Conservation (phyloP, 257 asterid species). For the Leonotis leonurus region DNA sequence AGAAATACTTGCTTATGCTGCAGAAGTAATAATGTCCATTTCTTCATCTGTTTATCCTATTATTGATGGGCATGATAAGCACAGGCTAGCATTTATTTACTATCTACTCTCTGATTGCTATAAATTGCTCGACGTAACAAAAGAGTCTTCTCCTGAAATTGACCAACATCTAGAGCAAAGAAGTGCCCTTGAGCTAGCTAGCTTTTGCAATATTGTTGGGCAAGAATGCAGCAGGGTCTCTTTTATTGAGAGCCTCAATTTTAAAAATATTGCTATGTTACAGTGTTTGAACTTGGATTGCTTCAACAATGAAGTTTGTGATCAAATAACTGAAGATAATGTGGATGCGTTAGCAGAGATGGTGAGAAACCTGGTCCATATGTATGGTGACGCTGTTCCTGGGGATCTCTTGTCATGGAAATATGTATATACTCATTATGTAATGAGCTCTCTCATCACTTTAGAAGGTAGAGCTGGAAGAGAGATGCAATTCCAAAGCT, state of each 20-base stretch:
- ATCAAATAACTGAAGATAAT: slow-evolving; percentile 59
- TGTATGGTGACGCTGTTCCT: slow-evolving; percentile 44
- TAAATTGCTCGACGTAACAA: slow-evolving; percentile 37
- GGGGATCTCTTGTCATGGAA: slow-evolving; percentile 57
- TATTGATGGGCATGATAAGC: slow-evolving; percentile 79
- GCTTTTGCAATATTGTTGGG: slow-evolving; percentile 46
- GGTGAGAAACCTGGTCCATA: slow-evolving; percentile 64
- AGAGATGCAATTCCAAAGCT: slow-evolving; percentile 34
- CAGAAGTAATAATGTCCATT: slow-evolving; percentile 52
- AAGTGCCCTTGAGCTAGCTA: slow-evolving; percentile 34
- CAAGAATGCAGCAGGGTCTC: slow-evolving; percentile 77
- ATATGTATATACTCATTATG: slow-evolving; percentile 48
- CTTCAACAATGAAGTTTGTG: slow-evolving; percentile 61
- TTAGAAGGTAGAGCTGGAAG: slow-evolving; percentile 51
- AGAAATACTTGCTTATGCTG: slow-evolving; percentile 54
- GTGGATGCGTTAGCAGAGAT: slow-evolving; percentile 73
- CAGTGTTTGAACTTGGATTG: slow-evolving; percentile 58
- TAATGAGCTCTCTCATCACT: slow-evolving; percentile 46
- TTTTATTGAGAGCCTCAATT: slow-evolving; percentile 54
- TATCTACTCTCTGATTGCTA: slow-evolving; percentile 78
- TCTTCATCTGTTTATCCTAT: slow-evolving; percentile 54
- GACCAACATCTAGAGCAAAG: slow-evolving; percentile 23
- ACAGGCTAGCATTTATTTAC: slow-evolving; percentile 71
- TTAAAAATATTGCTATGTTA: slow-evolving; percentile 74
- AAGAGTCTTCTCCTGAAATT: slow-evolving; percentile 28